Base-by-base conservation (phyloP, 176 grass and related monocot genomes). In the Carex kokanica region DNA sequence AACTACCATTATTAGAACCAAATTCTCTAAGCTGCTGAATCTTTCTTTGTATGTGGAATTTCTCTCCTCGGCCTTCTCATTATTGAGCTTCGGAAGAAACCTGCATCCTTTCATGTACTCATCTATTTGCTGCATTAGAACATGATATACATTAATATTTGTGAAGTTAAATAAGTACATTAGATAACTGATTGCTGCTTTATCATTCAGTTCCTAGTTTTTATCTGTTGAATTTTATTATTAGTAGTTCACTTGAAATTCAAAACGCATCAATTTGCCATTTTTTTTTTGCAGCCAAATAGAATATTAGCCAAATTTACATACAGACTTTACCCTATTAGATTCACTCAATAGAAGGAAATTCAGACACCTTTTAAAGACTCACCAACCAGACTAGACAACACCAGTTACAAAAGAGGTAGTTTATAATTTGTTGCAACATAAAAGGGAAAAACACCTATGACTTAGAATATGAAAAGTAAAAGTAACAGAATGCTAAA, bases 1-100 rank as follows among this genome's bases (percentile, higher is more conserved):
- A 93, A 87, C 87, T 82, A 94, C 95, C 92, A 94, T 94, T 78
- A 98, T 94, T 49, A 98, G 78, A 69, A 98, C 90, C 74, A 98
- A 86, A 84, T 92, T 98, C 34, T 93, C 67, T 83, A 98, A 87
- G 85, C 86, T 91, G 84, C 87, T 89, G 65, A 98, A 90, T 83
- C 95, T 91, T 90, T 94, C 88, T 85, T 98, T 94, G 79, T 93
- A 94, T 27, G 90, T 93, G 56, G 82, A 80, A 88, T 98, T 98
- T 86, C 90, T 92, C 86, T 93, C 72, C 74, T 66, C 58, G 8
- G 90, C 60, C 57, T 92, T 89, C 88, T 98, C 95, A 86, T 98
- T 98, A 58, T 98, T 98, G 67, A 98, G 92, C 86, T 90, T 94
- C 52, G 95, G 95, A 83, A 98, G 95, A 85, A 98, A 98, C 80